Conservation (phyloP, 2,329 filamentous ascomycete genomes). For the Canariomyces notabilis region DNA sequence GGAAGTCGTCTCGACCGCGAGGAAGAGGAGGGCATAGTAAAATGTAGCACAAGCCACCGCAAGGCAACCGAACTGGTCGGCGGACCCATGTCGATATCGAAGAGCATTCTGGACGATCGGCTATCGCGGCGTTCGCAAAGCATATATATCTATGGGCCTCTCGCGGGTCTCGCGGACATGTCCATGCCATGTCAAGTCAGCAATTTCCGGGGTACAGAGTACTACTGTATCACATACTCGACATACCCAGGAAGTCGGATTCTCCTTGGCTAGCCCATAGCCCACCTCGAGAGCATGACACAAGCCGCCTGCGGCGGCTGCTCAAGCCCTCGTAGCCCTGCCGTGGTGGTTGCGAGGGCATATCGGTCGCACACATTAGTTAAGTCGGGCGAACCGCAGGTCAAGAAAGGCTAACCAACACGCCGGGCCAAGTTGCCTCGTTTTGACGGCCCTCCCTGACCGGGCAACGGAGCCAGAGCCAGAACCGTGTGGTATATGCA, state of each 20-base stretch:
- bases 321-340: too few species aligned
- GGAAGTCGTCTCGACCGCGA: background rate
- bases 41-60: background rate
- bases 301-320: too few species aligned
- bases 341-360: too few species aligned
- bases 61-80: background rate
- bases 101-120: background rate
- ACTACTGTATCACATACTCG: background rate
- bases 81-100: background rate
- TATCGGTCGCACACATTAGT: too few species aligned
- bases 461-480: slow-evolving; percentile 7
- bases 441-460: background rate
- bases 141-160: background rate
- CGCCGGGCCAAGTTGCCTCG: background rate
- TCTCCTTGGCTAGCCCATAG: background rate
- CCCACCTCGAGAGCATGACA: too few species aligned
- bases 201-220: background rate
- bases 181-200: background rate
- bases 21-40: background rate
- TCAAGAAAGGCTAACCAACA: background rate
- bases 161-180: background rate
- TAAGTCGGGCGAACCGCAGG: too few species aligned
- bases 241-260: background rate
- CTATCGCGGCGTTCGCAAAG: background rate
- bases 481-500: background rate